Conservation (phyloP, 2,329 filamentous ascomycete genomes). For the Dichotomopilus funicola region DNA sequence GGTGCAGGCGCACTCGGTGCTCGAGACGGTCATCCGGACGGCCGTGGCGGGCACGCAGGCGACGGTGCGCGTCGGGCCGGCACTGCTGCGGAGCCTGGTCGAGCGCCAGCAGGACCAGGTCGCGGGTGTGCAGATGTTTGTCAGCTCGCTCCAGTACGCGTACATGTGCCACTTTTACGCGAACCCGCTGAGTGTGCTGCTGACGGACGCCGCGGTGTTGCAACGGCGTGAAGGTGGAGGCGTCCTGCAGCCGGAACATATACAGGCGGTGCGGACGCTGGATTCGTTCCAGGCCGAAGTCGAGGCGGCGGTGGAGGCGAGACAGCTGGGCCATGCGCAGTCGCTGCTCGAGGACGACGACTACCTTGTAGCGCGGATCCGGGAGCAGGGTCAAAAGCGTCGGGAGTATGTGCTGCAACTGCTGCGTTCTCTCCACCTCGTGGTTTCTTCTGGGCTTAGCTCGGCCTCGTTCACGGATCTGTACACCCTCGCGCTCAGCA, state of each 20-base stretch:
- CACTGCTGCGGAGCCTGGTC: constrained; percentile 55
- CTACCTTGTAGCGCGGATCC: constrained; percentile 42
- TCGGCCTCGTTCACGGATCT: constrained; percentile 44
- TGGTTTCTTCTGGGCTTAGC: constrained; percentile 34
- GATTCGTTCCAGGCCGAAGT: constrained; percentile 59
- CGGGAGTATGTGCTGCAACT: constrained; percentile 34
- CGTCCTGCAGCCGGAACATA: constrained; percentile 51
- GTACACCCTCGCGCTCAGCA: constrained; percentile 55
- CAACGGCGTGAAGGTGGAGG: constrained; percentile 23
- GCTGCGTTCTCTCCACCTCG: constrained; percentile 43
- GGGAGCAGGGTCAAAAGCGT: constrained; percentile 17
- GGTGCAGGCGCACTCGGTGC: constrained; percentile 62
- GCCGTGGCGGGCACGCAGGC: constrained; percentile 54
- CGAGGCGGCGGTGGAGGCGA: constrained; percentile 41
- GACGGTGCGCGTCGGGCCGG: constrained; percentile 56
- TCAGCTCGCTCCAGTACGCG: constrained; percentile 67
- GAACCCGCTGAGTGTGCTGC: constrained; percentile 64
- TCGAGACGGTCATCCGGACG: constrained; percentile 65
- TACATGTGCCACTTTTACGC: constrained; percentile 85
- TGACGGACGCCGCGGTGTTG: constrained; percentile 27
- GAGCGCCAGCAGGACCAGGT: constrained; percentile 72
- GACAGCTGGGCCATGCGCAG: constrained; percentile 39
- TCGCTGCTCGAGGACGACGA: constrained; percentile 55
- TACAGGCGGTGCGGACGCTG: constrained; percentile 61
- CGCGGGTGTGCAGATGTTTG: constrained; percentile 66